Evolutionary conservation across 805 yeast genomes (phyloP).

Genomic region (Wickerhamiella cacticola): DNA sequence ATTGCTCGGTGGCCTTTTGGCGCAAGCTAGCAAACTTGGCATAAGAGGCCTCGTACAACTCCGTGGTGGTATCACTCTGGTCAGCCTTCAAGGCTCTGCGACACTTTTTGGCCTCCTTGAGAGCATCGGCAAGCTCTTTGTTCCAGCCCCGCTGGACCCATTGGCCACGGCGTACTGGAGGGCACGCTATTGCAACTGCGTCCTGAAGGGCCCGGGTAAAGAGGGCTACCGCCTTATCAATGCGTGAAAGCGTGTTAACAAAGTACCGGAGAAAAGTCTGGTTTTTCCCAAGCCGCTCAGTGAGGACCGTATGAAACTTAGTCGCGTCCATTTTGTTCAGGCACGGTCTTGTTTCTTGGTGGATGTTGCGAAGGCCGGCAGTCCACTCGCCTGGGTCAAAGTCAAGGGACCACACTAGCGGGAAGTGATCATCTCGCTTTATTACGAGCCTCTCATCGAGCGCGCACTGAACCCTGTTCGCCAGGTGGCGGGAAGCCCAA

Average conservation of each 20-base stretch:
- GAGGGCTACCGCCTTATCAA: background rate
- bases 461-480: background rate
- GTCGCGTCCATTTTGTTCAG: background rate
- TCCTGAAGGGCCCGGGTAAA: background rate
- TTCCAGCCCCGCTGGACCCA: conserved; percentile 1
- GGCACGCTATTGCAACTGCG: background rate
- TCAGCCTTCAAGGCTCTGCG: too few relatives aligned
- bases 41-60: too few relatives aligned
- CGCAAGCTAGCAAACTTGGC: too few relatives aligned
- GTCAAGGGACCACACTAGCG: background rate
- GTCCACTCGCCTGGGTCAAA: background rate
- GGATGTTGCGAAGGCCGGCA: background rate
- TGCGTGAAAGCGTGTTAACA: background rate
- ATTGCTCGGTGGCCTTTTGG: too few relatives aligned
- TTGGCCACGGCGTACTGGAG: background rate
- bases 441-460: background rate
- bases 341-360: background rate
- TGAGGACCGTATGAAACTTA: background rate
- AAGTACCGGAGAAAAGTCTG: background rate
- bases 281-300: background rate
- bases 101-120: too few relatives aligned
- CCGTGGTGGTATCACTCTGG: too few relatives aligned
- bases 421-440: background rate
- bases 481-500: background rate
- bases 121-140: too few relatives aligned